Evolutionary conservation across 495 filamentous ascomycete genomes (phyloP), one percentile per base, ranked within the genome.

Genomic region (Lophium mytilinum): DNA sequence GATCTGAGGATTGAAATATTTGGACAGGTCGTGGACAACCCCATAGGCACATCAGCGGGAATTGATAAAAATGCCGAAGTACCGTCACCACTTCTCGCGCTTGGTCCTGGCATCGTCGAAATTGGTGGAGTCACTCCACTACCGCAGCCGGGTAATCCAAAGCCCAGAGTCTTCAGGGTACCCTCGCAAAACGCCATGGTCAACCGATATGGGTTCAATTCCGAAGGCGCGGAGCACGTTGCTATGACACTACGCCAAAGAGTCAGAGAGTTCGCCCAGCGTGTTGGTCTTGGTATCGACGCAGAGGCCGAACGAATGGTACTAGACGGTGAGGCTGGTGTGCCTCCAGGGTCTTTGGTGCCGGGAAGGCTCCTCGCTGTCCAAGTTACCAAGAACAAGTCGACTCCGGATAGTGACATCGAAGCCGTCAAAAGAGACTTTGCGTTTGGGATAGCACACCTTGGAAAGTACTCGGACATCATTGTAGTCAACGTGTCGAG

Each of bases 311-410:
- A 90, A 71, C 67, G 80, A 51, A 77, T 80, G 6, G 81, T 98
- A 5, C 68, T 96, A 40, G 78, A 93, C 57, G 87, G 86, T 11
- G 79, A 81, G 45, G 81, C 76, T 24, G 78, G 75, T 52, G 81
- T 78, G 56, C 80, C 73, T 57, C 87, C 90, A 0, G 93, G 93
- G 0, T 88, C 83, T 69, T 69, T 98, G 57, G 71, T 76, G 36
- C 74, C 80, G 0, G 90, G 91, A 7, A 80, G 84, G 48, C 73
- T 97, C 55, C 73, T 97, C 41, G 85, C 87, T 1, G 89, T 98
- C n/a, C 92, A 98, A 68, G 82, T 98, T 24, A 89, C 92, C n/a
- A 96, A 98, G 81, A 97, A 96, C 73, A 95, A 93, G 74, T 67
- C 73, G 41, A 98, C 93, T 1, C 80, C 88, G 9, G 90, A 94